Evolutionary conservation across 83 land plant genomes (phyloP).

Genomic region (Larix sibirica): DNA sequence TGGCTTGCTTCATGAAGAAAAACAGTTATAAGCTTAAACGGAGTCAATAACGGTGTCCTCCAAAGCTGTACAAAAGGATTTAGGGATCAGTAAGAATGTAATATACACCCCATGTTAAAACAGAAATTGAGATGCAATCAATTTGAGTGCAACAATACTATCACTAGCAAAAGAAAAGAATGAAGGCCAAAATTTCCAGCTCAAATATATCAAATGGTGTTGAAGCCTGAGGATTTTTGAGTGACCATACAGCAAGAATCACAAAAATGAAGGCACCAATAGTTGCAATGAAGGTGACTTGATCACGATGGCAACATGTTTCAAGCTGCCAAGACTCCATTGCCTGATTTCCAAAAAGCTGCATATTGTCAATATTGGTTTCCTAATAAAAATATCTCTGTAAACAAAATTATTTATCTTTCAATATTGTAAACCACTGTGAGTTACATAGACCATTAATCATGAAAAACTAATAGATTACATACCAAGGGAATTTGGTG

Average conservation of each 20-base stretch:
- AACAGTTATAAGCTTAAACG: conserved; percentile 99
- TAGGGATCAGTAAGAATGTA: neutral
- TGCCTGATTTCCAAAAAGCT: conserved; percentile 15
- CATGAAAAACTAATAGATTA: neutral
- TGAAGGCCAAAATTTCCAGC: neutral
- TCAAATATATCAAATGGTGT: neutral
- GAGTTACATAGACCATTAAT: neutral
- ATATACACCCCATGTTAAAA: neutral
- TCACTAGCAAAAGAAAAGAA: conserved; percentile 2
- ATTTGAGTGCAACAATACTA: neutral
- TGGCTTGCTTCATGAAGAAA: conserved; percentile 99
- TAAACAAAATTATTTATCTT: neutral
- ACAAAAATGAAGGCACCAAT: conserved; percentile 77
- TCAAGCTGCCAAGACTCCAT: conserved; percentile 79
- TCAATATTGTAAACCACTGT: neutral
- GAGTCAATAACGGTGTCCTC: conserved; percentile 92
- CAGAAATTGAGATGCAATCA: neutral
- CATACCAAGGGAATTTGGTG: neutral
- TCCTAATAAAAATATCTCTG: neutral
- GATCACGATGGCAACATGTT: conserved; percentile 70
- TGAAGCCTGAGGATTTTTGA: neutral
- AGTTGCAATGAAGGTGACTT: conserved; percentile 57
- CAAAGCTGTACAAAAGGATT: conserved; percentile 68
- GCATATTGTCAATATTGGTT: neutral
- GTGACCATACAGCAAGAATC: conserved; percentile 68